phyloP scores from a whole-genome alignment of 208 protist genomes.

The Leptomonas pyrrhocoris region DNA sequence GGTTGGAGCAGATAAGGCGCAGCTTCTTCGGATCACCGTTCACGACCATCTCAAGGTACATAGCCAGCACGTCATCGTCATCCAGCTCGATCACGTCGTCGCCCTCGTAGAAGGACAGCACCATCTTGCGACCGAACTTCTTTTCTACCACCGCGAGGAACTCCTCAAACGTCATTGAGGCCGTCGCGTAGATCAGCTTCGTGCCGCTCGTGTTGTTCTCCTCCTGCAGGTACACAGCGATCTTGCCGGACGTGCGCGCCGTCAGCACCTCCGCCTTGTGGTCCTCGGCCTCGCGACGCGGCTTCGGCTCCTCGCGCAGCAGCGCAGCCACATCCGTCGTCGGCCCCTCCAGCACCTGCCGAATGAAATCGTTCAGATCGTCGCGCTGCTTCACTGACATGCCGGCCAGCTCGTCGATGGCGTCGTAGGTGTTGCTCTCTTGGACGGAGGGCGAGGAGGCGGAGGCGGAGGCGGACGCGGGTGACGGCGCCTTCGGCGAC shows the following conservation, averaged over 20 bases:
- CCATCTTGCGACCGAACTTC: conserved; percentile 77
- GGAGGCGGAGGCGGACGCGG: neutral
- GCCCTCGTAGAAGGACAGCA: conserved; percentile 79
- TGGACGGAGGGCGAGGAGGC: neutral
- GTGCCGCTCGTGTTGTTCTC: conserved; percentile 42
- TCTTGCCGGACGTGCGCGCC: conserved; percentile 59
- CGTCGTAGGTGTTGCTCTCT: conserved; percentile 24
- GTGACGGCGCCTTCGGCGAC: neutral
- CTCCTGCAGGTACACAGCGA: conserved; percentile 82
- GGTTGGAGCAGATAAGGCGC: conserved; percentile 72
- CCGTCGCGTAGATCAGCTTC: conserved; percentile 76
- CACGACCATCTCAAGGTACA: conserved; percentile 80
- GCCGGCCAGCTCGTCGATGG: conserved; percentile 51
- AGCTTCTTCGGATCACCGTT: conserved; percentile 65
- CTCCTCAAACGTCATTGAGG: conserved; percentile 72
- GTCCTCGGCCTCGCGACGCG: conserved; percentile 36
- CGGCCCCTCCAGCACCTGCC: conserved; percentile 69
- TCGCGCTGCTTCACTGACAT: conserved; percentile 73
- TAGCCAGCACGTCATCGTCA: conserved; percentile 83
- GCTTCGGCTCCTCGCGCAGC: conserved; percentile 42
- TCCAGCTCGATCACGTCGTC: conserved; percentile 84
- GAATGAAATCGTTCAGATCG: conserved; percentile 79
- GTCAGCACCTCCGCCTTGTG: conserved; percentile 45
- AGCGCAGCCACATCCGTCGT: conserved; percentile 39
- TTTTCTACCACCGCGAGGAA: conserved; percentile 73